Evolutionary conservation across 345 rosid genomes (phyloP).

Genomic region (Bretschneidera sinensis): DNA sequence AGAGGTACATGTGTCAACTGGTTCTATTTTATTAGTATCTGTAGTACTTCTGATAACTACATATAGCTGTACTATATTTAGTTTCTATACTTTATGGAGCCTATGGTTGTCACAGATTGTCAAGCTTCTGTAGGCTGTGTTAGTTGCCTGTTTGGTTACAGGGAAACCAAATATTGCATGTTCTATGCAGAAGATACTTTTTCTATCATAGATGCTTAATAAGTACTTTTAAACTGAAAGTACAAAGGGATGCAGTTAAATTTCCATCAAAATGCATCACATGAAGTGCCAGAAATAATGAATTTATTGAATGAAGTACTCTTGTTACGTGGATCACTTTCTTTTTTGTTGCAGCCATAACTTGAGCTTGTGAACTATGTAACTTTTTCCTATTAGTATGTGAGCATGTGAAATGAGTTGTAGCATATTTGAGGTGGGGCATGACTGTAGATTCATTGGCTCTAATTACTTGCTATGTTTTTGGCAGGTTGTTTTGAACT

Average conservation of each 20-base stretch:
- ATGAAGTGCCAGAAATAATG: background rate
- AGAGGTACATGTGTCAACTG: slow-evolving; percentile 40
- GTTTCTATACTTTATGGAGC: too few species aligned
- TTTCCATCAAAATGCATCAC: background rate
- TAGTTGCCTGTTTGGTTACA: too few species aligned
- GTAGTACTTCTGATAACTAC: too few species aligned
- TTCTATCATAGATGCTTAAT: background rate
- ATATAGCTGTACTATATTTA: too few species aligned
- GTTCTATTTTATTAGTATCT: background rate
- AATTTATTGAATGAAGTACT: too few species aligned
- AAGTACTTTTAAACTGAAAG: background rate
- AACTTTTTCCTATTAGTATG: background rate
- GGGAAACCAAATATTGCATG: background rate
- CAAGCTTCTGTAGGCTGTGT: background rate
- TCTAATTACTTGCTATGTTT: slow-evolving; percentile 10
- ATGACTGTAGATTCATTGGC: background rate
- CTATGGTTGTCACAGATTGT: background rate
- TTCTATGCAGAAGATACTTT: background rate
- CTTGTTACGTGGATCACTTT: too few species aligned
- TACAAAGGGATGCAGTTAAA: too few species aligned
- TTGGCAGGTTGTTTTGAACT: slow-evolving; percentile 72
- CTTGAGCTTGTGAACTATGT: background rate
- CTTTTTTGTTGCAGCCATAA: background rate
- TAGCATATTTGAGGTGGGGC: slow-evolving; percentile 1
- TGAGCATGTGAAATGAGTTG: slow-evolving; percentile 2